Conservation (phyloP, 139 green algal species). For the Spirogloea muscicola region DNA sequence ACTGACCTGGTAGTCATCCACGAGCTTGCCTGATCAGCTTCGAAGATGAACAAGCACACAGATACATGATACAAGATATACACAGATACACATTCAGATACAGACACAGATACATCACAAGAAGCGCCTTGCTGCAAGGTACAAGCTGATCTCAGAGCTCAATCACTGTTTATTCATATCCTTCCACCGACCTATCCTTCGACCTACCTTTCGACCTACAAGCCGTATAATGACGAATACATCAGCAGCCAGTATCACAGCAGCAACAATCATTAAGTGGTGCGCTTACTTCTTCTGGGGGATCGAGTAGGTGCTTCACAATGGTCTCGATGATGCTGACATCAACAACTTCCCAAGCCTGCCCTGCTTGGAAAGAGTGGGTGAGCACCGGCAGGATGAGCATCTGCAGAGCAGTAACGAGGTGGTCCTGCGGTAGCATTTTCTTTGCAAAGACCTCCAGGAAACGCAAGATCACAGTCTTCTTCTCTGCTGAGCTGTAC, state of each 20-base stretch:
- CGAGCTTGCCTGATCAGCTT: too few relatives aligned
- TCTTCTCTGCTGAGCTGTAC: slow-evolving; percentile 21
- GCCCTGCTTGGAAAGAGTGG: slow-evolving; percentile 49
- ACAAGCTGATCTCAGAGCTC: not conserved
- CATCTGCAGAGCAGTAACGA: slow-evolving; percentile 62
- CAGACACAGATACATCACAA: not conserved
- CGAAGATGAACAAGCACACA: too few relatives aligned
- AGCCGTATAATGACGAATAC: not conserved
- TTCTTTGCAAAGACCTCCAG: slow-evolving; percentile 53
- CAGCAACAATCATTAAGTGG: not conserved
- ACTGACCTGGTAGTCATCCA: slow-evolving; percentile 37
- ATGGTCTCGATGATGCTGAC: slow-evolving; percentile 47
- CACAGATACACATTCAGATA: not conserved
- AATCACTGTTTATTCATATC: not conserved
- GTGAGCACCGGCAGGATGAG: slow-evolving; percentile 79
- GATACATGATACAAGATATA: not conserved
- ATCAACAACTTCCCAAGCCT: slow-evolving; percentile 45
- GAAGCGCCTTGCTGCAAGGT: not conserved
- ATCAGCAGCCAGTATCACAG: not conserved
- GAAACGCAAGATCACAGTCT: slow-evolving; percentile 59
- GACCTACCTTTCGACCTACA: not conserved
- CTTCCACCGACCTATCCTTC: not conserved
- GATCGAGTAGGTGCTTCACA: slow-evolving; percentile 51
- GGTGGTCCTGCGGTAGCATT: slow-evolving; percentile 2
- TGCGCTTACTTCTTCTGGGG: slow-evolving; percentile 44